These are phyloP conservation scores for Quercus bicolor DNA, from an alignment of 306 rosid genomes.

Conservation along the genomic window DNA sequence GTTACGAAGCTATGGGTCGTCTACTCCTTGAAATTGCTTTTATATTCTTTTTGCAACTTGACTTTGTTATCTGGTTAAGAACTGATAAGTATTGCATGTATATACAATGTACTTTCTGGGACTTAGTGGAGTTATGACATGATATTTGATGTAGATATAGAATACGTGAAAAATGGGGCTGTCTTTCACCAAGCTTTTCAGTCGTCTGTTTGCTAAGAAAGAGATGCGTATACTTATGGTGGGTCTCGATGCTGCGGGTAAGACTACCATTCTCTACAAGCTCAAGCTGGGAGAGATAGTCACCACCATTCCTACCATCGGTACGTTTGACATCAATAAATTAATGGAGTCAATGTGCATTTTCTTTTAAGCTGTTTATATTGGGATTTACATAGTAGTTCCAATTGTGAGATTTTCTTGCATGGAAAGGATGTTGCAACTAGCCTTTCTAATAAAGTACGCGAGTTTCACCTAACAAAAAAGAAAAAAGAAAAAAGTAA, in stretches of 20 bases:
- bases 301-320: conserved; percentile 94
- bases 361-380: neutral
- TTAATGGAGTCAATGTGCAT: neutral
- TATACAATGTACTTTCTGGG: neutral
- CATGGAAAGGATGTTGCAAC: too few species aligned
- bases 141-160: conserved; percentile 28
- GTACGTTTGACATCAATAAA: conserved; percentile 30
- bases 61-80: neutral
- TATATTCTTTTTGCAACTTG: neutral
- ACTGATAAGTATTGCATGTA: neutral
- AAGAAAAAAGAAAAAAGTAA: neutral
- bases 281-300: conserved; percentile 93
- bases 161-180: conserved; percentile 67
- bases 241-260: conserved; percentile 97
- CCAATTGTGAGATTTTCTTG: neutral
- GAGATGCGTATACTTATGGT: conserved; percentile 98
- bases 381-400: neutral
- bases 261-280: conserved; percentile 87
- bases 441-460: too few species aligned
- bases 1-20: too few species aligned
- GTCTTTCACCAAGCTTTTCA: conserved; percentile 85
- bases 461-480: neutral
- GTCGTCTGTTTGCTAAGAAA: conserved; percentile 86
- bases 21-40: too few species aligned
- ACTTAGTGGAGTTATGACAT: neutral